phyloP scores from a whole-genome alignment of 2,329 filamentous ascomycete species.

The Colletotrichum filicis region DNA sequence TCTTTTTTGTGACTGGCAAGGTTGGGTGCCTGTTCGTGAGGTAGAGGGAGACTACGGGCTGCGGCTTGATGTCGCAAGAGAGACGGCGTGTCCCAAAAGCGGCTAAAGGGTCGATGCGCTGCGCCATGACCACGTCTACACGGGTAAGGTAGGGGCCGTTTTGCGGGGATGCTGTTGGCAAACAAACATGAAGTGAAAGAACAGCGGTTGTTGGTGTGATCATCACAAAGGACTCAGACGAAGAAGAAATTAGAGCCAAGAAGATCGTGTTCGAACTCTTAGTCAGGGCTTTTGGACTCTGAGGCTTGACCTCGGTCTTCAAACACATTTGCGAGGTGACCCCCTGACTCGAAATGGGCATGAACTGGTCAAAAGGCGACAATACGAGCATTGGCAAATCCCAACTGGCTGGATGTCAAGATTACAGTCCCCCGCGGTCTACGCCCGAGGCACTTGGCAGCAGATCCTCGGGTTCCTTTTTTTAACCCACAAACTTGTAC shows the following conservation, averaged over 20 bases:
- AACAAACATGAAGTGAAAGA: not conserved
- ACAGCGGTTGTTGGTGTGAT: not conserved
- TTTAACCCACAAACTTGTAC: not conserved
- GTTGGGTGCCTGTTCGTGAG: not conserved
- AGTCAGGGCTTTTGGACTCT: not conserved
- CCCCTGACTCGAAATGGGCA: conserved; percentile 8
- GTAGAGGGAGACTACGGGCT: not conserved
- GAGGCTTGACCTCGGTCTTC: not conserved
- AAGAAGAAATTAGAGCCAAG: conserved; percentile 25
- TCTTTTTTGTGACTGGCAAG: conserved; percentile 14
- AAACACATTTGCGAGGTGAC: not conserved
- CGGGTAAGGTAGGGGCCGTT: not conserved
- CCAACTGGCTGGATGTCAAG: conserved; percentile 24
- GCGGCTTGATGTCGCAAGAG: conserved; percentile 18
- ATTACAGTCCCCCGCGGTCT: conserved; percentile 29
- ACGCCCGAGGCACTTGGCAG: conserved; percentile 22
- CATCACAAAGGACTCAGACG: conserved; percentile 12
- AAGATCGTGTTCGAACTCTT: not conserved
- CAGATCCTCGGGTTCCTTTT: not conserved
- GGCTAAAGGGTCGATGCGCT: conserved; percentile 14
- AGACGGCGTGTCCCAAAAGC: not conserved
- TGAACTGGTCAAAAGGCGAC: not conserved
- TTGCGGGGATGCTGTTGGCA: conserved; percentile 13
- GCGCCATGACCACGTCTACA: not conserved
- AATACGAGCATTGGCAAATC: conserved; percentile 31